Evolutionary conservation across 2,329 filamentous ascomycete species (phyloP).

Genomic region (Scedosporium aurantiacum): DNA sequence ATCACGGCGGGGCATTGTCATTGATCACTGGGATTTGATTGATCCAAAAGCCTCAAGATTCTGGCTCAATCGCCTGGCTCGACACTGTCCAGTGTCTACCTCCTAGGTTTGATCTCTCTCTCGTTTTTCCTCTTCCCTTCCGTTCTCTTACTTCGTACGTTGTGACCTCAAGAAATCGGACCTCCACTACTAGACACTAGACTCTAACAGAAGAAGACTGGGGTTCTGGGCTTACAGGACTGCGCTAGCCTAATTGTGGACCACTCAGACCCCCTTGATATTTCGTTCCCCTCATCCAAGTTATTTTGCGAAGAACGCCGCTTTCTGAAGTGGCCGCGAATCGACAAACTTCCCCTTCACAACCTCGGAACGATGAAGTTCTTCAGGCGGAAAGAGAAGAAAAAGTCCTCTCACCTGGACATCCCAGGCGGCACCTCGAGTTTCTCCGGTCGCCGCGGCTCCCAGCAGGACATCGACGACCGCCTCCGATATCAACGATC

Average conservation of each 20-base stretch:
- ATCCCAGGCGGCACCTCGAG: constrained; percentile 19
- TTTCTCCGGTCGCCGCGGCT: constrained; percentile 13
- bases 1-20: not conserved
- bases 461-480: constrained; percentile 8
- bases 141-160: no score
- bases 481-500: constrained; percentile 15
- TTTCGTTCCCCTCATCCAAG: no score
- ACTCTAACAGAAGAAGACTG: no score
- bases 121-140: not conserved
- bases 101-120: not conserved
- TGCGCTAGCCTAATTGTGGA: no score
- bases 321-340: not conserved
- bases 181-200: no score
- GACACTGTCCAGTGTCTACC: not conserved
- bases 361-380: constrained; percentile 10
- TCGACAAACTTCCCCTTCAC: not conserved
- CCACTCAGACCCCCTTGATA: not conserved
- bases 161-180: no score
- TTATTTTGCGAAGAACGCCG: no score
- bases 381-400: constrained; percentile 24
- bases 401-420: constrained; percentile 22
- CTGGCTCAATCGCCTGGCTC: not conserved
- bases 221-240: no score
- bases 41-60: not conserved
- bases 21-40: not conserved